Base-by-base conservation (phyloP, 1,284 basidiomycete genomes). In the Sanghuangporus baumii region DNA sequence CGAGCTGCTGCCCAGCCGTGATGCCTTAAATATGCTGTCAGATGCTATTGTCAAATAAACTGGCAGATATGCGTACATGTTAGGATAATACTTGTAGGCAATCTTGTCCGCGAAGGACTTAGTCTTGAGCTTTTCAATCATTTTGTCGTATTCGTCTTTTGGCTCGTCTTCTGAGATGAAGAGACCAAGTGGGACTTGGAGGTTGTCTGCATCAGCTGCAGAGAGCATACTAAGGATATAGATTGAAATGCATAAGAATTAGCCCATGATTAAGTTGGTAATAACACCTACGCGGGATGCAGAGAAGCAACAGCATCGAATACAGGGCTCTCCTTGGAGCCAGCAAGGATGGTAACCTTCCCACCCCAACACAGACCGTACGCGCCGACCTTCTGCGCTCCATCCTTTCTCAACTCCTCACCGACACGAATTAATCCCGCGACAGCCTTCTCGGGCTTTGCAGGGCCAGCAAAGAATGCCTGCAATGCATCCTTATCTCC, bases 1-100 rank as follows among this genome's bases (percentile, higher is more conserved):
- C 88, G 80, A 2, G 88, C 88, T 7, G 86, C 87, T 4, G 87
- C 88, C 80, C 86, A 89, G 46, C 87, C 88, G 70, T 89, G 88
- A 74, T 84, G 83, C 72, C 84, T 86, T 63, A 0, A 38, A 55
- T 37, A 34, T 50, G 2, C 16, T 61, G 5, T 71, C 63, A 59
- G 59, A 60, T 31, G 55, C 20, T 51, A 34, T 48, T 59, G 38
- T 23, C 14, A 43, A 23, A 48, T 38, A 64, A 31, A 14, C 18
- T 6, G 9, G 16, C 16, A 11, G 3, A 16, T 46, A 48, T 14
- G 71, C 74, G 60, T 66, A 82, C 82, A 83, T 82, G 62, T 80
- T 77, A 2, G 73, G 66, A 64, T 85, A 88, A 62, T 76, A 71
- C 69, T 86, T 83, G 73, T 78, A 78, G 59, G 81, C 81, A 70